A percentile compares a stretch with the other conserved stretches of the same genome.
Evolutionary conservation across 306 rosid species (phyloP).

Genomic region (Dalbergia cochinchinensis): DNA sequence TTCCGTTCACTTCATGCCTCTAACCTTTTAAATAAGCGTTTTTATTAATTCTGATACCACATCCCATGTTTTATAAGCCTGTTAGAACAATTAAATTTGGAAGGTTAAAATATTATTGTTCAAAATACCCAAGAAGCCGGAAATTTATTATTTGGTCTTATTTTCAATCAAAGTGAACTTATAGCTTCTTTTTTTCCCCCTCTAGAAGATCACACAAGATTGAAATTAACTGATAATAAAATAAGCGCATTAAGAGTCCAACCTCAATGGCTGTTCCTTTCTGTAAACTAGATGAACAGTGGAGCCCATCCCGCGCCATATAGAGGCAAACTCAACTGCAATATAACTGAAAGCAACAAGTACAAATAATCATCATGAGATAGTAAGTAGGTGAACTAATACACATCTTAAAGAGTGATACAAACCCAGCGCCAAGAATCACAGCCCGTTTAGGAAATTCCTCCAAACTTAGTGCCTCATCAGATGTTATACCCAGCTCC

Average conservation of each 20-base stretch:
- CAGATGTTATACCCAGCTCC: slow-evolving; percentile 95
- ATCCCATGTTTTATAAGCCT: not conserved
- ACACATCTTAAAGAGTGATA: slow-evolving; percentile 31
- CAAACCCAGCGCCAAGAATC: slow-evolving; percentile 95
- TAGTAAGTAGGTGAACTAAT: slow-evolving; percentile 30
- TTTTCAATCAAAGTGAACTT: not conserved
- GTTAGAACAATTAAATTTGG: not conserved
- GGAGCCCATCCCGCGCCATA: slow-evolving; percentile 97
- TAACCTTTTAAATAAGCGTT: not conserved
- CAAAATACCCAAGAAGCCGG: not conserved
- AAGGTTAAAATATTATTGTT: not conserved
- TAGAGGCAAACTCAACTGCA: slow-evolving; percentile 97
- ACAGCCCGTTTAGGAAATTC: slow-evolving; percentile 82
- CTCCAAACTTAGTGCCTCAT: slow-evolving; percentile 98
- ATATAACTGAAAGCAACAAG: slow-evolving; percentile 72
- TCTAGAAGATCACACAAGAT: not conserved
- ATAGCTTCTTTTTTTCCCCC: not conserved
- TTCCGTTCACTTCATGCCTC: not conserved
- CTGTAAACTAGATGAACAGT: slow-evolving; percentile 79
- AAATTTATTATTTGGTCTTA: not conserved
- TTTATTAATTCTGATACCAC: not conserved
- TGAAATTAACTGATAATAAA: not conserved
- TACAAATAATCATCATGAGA: slow-evolving; percentile 30
- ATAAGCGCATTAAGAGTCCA: slow-evolving; percentile 31
- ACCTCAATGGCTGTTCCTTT: slow-evolving; percentile 95